Conservation (phyloP, 1,284 basidiomycete genomes). For the Prillingera fragicola region DNA sequence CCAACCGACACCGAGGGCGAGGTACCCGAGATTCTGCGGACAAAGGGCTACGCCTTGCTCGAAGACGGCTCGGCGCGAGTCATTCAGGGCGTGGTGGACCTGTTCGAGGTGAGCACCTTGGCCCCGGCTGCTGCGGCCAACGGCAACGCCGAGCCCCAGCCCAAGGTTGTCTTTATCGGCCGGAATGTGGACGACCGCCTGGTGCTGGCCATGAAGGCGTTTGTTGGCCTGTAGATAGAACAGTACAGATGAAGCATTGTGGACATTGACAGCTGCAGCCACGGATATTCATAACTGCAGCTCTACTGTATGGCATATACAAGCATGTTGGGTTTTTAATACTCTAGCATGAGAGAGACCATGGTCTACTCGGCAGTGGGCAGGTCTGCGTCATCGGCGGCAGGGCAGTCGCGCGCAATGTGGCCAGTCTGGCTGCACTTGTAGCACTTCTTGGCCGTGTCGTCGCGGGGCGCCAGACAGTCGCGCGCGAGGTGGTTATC, state of each 20-base stretch:
- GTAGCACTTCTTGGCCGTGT: slow-evolving; percentile 46
- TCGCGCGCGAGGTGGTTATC: slow-evolving; percentile 47
- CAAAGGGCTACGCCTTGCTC: slow-evolving; percentile 74
- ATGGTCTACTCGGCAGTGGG: slow-evolving; percentile 1
- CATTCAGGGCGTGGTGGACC: slow-evolving; percentile 75
- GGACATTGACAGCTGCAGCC: no score
- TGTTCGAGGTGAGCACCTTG: slow-evolving; percentile 71
- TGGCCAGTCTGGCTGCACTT: slow-evolving; percentile 47
- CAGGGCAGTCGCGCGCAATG: slow-evolving; percentile 29
- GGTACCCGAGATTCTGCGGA: slow-evolving; percentile 60
- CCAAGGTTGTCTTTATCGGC: slow-evolving; percentile 74
- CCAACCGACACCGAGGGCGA: slow-evolving; percentile 12
- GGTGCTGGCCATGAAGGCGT: slow-evolving; percentile 8
- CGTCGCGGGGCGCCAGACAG: slow-evolving; percentile 44
- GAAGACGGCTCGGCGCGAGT: slow-evolving; percentile 59
- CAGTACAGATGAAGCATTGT: no score
- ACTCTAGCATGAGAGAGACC: no score
- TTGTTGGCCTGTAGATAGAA: slow-evolving; percentile 5
- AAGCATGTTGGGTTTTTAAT: no score
- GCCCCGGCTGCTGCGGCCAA: slow-evolving; percentile 51
- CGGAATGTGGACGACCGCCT: slow-evolving; percentile 57
- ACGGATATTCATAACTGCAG: no score
- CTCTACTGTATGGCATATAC: no score
- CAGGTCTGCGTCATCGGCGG: slow-evolving; percentile 1
- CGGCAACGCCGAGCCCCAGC: slow-evolving; percentile 2